These are phyloP conservation scores for Neurospora discreta DNA, from an alignment of 495 filamentous ascomycete species.

Conservation along the genomic window DNA sequence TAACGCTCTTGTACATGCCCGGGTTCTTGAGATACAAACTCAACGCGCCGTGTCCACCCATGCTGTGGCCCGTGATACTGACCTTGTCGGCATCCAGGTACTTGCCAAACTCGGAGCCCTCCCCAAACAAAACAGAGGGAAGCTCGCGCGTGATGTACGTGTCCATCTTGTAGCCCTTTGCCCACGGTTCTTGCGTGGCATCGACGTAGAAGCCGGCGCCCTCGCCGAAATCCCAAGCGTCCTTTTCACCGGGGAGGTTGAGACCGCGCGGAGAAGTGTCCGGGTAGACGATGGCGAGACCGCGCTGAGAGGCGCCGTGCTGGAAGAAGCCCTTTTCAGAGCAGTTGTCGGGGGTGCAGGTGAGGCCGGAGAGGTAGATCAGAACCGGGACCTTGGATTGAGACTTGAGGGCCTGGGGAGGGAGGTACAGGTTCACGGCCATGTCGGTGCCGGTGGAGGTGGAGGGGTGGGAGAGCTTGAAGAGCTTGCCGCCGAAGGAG, in stretches of 20 bases:
- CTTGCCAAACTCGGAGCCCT: conserved; percentile 37
- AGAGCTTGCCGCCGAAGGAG: conserved; percentile 88
- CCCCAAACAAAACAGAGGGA: conserved; percentile 56
- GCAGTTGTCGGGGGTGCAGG: conserved; percentile 92
- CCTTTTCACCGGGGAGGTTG: conserved; percentile 67
- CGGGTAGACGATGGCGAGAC: conserved; percentile 83
- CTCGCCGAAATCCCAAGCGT: conserved; percentile 78
- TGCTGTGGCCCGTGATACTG: conserved; percentile 82
- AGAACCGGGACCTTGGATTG: conserved; percentile 63
- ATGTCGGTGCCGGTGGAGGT: conserved; percentile 58
- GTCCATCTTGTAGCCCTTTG: conserved; percentile 79
- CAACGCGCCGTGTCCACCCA: conserved; percentile 94
- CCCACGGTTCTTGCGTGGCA: conserved; percentile 66
- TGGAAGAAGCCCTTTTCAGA: conserved; percentile 97
- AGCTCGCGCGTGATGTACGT: conserved; percentile 78
- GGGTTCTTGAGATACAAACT: conserved; percentile 87
- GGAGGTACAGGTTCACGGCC: conserved; percentile 60
- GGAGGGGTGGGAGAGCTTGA: conserved; percentile 83
- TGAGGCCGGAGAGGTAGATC: conserved; percentile 91
- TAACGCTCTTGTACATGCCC: conserved; percentile 74
- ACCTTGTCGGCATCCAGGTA: conserved; percentile 56
- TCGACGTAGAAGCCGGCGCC: conserved; percentile 94
- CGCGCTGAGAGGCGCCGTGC: conserved; percentile 60
- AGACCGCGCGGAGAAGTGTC: conserved; percentile 88
- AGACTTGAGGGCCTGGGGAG: conserved; percentile 39